phyloP scores from a whole-genome alignment of 2,329 filamentous ascomycete species.

The Alternaria sp. region DNA sequence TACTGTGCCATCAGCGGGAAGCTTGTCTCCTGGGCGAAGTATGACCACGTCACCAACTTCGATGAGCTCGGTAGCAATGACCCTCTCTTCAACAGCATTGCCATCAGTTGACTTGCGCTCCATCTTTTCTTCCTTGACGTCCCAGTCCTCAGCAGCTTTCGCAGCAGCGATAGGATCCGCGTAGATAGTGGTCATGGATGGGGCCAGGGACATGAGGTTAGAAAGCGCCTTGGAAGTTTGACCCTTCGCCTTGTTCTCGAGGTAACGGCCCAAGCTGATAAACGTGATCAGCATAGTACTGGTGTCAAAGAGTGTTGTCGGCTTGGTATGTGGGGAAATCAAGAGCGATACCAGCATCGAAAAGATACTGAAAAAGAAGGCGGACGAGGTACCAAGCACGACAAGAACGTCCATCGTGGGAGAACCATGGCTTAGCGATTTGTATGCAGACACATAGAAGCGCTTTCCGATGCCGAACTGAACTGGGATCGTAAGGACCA shows the following conservation, averaged over 20 bases:
- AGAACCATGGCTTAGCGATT: conserved; percentile 86
- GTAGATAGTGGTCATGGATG: conserved; percentile 97
- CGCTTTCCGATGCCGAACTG: conserved; percentile 96
- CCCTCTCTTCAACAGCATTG: conserved; percentile 78
- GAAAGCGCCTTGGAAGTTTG: conserved; percentile 96
- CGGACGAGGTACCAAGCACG: conserved; percentile 90
- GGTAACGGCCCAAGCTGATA: conserved; percentile 86
- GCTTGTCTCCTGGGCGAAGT: conserved; percentile 93
- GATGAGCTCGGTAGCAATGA: conserved; percentile 93
- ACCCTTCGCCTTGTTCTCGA: conserved; percentile 95
- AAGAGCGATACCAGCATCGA: conserved; percentile 85
- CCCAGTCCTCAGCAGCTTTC: conserved; percentile 86
- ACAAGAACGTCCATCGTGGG: conserved; percentile 99
- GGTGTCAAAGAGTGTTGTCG: conserved; percentile 93
- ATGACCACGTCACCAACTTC: conserved; percentile 94
- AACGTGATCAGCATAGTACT: conserved; percentile 99
- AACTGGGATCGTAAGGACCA: conserved; percentile 86
- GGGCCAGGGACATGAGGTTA: conserved; percentile 91
- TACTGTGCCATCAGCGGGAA: conserved; percentile 89
- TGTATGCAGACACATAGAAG: conserved; percentile 93
- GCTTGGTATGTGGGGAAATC: conserved; percentile 77
- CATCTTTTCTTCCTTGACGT: conserved; percentile 57
- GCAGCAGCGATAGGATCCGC: conserved; percentile 91
- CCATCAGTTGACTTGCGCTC: conserved; percentile 57
- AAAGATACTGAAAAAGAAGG: conserved; percentile 93